Percentiles rank a stretch among this genome's conserved stretches.
phyloP scores from a whole-genome alignment of 768 basidiomycete genomes.

The Hirschioporus abietinus region DNA sequence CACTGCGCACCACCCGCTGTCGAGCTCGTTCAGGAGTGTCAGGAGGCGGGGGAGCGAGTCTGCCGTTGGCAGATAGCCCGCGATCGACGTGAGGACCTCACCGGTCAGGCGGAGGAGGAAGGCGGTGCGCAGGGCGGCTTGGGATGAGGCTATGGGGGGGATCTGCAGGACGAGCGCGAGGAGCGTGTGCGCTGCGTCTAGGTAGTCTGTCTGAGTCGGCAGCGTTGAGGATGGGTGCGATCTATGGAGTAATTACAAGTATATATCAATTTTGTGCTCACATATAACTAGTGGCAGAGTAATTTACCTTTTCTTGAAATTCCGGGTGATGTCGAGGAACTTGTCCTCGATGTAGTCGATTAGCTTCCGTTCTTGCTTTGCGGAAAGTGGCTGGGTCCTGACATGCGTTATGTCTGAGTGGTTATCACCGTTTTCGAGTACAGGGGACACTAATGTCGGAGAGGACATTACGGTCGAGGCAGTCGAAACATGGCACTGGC shows the following conservation, averaged over 20 bases:
- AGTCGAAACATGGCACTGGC: no score
- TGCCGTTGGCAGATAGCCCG: conserved; percentile 50
- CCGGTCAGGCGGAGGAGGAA: conserved; percentile 70
- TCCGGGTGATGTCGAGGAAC: conserved; percentile 60
- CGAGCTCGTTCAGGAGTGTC: conserved; percentile 68
- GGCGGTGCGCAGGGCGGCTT: conserved; percentile 57
- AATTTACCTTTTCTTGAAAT: conserved; percentile 67
- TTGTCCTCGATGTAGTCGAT: conserved; percentile 60
- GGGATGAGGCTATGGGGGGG: conserved; percentile 61
- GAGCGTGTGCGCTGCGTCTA: conserved; percentile 50
- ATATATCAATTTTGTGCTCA: no score
- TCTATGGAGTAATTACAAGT: conserved; percentile 29
- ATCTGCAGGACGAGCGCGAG: conserved; percentile 65
- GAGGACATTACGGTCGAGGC: no score
- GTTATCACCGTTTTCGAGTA: no score
- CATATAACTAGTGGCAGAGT: conserved; percentile 6
- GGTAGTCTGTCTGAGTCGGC: conserved; percentile 54
- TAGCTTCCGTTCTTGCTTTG: conserved; percentile 58
- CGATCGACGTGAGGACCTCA: conserved; percentile 54
- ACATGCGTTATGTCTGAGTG: neutral
- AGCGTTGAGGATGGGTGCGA: conserved; percentile 42
- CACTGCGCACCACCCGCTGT: conserved; percentile 68
- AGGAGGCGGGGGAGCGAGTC: conserved; percentile 46
- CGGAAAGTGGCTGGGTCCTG: conserved; percentile 32
- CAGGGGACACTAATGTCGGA: neutral